Conservation (phyloP, 2,329 filamentous ascomycete genomes). For the Nakataea oryzae region DNA sequence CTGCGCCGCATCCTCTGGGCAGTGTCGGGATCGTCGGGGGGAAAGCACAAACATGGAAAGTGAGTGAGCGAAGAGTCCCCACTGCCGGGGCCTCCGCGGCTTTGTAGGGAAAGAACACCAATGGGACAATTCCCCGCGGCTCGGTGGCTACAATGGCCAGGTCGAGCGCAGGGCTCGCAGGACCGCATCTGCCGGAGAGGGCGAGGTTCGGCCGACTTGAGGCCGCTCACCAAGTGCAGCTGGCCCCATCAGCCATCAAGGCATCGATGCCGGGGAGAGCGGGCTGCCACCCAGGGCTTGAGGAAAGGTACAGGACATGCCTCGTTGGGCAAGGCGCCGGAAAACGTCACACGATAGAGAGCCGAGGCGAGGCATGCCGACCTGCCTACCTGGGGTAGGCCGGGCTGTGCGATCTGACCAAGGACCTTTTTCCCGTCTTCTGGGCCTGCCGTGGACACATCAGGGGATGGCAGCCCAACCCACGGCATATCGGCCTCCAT, state of each 20-base stretch:
- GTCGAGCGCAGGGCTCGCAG: neutral
- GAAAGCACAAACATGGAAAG: neutral
- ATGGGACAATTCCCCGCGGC: neutral
- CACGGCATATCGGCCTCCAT: too few relatives aligned
- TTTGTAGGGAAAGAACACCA: neutral
- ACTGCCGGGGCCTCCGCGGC: neutral
- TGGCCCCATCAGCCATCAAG: too few relatives aligned
- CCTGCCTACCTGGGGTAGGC: too few relatives aligned
- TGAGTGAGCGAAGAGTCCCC: neutral
- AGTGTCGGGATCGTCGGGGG: neutral
- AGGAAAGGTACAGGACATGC: neutral
- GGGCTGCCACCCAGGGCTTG: neutral
- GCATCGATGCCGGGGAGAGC: neutral
- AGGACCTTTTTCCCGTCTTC: too few relatives aligned
- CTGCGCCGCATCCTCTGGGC: neutral
- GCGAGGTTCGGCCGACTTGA: neutral
- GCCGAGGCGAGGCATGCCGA: neutral
- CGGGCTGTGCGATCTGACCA: too few relatives aligned
- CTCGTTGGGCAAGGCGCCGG: neutral
- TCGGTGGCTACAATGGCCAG: neutral
- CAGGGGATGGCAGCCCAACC: too few relatives aligned
- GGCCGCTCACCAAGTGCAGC: neutral
- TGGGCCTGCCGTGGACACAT: too few relatives aligned
- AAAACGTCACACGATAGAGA: neutral
- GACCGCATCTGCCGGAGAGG: neutral